A percentile compares a stretch with the other conserved stretches of the same genome.
phyloP scores from a whole-genome alignment of 495 filamentous ascomycete genomes.

The Apodospora peruviana region DNA sequence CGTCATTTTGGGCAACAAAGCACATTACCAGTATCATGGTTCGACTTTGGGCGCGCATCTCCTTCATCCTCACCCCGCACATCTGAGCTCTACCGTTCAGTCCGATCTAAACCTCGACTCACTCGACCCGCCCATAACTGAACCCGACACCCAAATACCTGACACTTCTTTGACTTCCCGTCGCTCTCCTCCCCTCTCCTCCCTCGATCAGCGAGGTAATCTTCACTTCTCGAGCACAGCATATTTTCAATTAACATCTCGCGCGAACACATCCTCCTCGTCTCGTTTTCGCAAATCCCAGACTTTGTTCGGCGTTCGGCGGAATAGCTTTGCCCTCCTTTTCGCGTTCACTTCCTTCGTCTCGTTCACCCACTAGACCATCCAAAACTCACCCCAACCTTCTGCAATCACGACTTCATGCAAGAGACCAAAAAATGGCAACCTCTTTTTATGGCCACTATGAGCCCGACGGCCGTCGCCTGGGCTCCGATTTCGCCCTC shows the following conservation, averaged over 20 bases:
- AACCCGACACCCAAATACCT: no score
- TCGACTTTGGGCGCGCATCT: neutral
- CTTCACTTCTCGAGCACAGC: no score
- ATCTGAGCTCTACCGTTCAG: neutral
- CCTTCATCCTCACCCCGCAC: neutral
- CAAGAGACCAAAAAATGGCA: no score
- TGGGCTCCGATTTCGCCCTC: constrained; percentile 16
- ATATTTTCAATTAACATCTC: no score
- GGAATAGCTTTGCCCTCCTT: no score
- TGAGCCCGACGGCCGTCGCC: constrained; percentile 16
- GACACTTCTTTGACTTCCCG: neutral
- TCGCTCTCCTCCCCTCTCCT: neutral
- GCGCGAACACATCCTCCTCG: no score
- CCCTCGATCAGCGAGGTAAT: neutral
- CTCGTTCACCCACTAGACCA: neutral
- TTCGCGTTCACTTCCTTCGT: neutral
- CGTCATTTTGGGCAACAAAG: neutral
- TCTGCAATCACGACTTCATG: no score
- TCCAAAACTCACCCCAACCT: neutral
- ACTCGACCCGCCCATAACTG: no score
- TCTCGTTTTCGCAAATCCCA: no score
- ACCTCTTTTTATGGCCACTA: constrained; percentile 14
- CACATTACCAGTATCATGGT: neutral
- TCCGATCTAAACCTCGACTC: neutral
- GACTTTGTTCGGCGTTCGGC: no score